These are phyloP conservation scores for Penicillium sp. DNA, from an alignment of 2,329 filamentous ascomycete genomes.

Conservation along the genomic window DNA sequence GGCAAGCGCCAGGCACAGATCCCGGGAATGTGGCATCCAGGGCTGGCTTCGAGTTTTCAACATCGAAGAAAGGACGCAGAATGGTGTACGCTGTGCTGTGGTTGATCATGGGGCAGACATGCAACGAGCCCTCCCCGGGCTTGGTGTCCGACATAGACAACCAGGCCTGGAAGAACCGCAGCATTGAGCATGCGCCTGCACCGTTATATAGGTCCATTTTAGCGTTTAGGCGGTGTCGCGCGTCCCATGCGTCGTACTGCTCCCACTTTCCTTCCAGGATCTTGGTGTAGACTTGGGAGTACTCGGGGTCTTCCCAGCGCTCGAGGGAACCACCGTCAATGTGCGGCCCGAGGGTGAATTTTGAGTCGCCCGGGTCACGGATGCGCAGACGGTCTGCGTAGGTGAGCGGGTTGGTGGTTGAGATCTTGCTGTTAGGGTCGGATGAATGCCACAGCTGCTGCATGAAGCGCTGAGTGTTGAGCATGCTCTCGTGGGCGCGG, in stretches of 20 bases:
- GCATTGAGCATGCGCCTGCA: conserved; percentile 76
- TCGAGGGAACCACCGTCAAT: conserved; percentile 72
- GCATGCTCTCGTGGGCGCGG: conserved; percentile 63
- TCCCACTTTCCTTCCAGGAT: conserved; percentile 78
- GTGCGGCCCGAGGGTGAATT: conserved; percentile 71
- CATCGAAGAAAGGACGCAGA: conserved; percentile 77
- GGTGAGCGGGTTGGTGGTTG: conserved; percentile 59
- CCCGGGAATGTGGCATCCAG: conserved; percentile 60
- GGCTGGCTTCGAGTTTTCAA: conserved; percentile 45
- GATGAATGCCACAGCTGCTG: conserved; percentile 64
- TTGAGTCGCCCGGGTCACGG: conserved; percentile 66
- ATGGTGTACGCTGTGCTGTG: conserved; percentile 77
- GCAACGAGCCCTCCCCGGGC: conserved; percentile 73
- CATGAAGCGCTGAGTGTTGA: conserved; percentile 60
- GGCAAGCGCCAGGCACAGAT: conserved; percentile 64
- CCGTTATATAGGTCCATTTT: conserved; percentile 76
- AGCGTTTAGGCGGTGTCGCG: conserved; percentile 64
- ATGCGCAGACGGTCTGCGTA: conserved; percentile 74
- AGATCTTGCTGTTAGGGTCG: conserved; percentile 46
- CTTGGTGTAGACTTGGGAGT: conserved; percentile 69
- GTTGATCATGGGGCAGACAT: conserved; percentile 75
- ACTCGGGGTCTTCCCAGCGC: conserved; percentile 69
- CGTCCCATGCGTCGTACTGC: conserved; percentile 78
- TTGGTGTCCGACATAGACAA: conserved; percentile 69
- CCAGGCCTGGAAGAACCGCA: conserved; percentile 91